Conservation (phyloP, 2,329 filamentous ascomycete species). For the Pseudogymnoascus sp. region DNA sequence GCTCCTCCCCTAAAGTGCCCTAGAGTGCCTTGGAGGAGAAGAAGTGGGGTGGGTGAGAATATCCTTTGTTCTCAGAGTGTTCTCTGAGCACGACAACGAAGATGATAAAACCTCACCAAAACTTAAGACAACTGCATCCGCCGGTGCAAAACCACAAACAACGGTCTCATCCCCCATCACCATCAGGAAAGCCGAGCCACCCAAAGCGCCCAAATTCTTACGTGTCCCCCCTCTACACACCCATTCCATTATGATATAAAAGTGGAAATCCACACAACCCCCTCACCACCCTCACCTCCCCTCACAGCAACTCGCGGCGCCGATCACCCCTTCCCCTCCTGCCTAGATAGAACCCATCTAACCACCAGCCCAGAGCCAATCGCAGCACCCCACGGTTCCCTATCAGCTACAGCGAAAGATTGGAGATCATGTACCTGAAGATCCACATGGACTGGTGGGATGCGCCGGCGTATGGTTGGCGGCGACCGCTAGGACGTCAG, state of each 20-base stretch:
- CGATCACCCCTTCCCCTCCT: not conserved
- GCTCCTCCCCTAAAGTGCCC: not conserved
- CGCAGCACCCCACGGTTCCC: not conserved
- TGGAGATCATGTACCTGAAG: not conserved
- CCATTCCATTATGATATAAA: not conserved
- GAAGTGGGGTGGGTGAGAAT: not conserved
- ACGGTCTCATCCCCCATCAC: too few relatives aligned
- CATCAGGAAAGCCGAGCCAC: not conserved
- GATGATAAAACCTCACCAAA: not conserved
- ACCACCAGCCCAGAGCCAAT: too few relatives aligned
- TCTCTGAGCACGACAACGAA: not conserved
- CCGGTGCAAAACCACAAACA: not conserved
- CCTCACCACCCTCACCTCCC: not conserved
- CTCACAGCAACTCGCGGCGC: not conserved
- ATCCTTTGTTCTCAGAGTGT: not conserved
- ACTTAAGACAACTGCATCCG: not conserved
- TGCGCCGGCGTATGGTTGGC: not conserved
- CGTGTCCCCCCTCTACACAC: not conserved
- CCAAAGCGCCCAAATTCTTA: not conserved
- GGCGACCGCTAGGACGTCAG: not conserved
- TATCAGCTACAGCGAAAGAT: not conserved
- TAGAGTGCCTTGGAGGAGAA: not conserved
- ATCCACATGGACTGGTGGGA: not conserved
- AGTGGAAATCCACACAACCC: constrained; percentile 5
- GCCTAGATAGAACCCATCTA: not conserved